phyloP scores from a whole-genome alignment of 306 rosid species.

The Alnus rubra region DNA sequence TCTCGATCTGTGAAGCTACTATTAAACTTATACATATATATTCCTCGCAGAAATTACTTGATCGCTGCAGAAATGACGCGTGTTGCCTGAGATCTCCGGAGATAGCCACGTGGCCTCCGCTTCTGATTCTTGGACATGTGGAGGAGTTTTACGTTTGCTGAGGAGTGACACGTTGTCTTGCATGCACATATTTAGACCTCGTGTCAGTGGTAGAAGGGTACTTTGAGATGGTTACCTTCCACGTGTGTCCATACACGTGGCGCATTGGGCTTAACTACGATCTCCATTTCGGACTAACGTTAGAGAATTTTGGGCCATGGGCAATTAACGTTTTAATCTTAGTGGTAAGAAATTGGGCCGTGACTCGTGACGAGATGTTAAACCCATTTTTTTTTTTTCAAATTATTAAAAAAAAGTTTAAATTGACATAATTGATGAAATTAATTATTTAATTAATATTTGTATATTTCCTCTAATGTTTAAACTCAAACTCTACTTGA shows the following conservation, averaged over 20 bases:
- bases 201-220: background rate
- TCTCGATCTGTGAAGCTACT: background rate
- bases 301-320: too few species aligned
- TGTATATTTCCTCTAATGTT: too few species aligned
- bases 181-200: background rate
- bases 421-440: too few species aligned
- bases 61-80: background rate
- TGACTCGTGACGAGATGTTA: too few species aligned
- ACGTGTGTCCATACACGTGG: slow-evolving; percentile 27
- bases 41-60: background rate
- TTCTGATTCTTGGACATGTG: slow-evolving; percentile 7
- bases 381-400: too few species aligned
- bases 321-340: too few species aligned
- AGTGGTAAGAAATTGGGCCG: too few species aligned
- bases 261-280: background rate
- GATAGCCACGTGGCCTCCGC: background rate
- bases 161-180: slow-evolving; percentile 25
- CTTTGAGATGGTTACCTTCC: slow-evolving; percentile 4
- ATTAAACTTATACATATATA: background rate
- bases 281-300: too few species aligned
- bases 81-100: background rate
- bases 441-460: too few species aligned
- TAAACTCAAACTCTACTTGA: too few species aligned
- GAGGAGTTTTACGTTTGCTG: too few species aligned
- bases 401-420: too few species aligned